Evolutionary conservation across 805 yeast genomes (phyloP), one percentile per base, ranked within the genome.

Genomic region (Wickerhamiella cacticola): DNA sequence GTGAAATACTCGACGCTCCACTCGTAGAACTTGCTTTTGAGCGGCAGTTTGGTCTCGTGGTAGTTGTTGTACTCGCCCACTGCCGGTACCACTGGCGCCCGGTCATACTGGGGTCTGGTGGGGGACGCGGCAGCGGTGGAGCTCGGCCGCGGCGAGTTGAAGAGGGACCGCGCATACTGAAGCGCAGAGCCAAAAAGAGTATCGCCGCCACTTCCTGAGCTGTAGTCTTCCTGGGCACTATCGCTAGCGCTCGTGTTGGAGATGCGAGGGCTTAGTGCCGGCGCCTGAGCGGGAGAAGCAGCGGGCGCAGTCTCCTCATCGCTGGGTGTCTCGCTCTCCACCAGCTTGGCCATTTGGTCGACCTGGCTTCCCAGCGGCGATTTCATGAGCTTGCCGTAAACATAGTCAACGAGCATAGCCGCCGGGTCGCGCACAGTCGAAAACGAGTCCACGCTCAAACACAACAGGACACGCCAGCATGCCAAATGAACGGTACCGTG

Each of bases 361-460:
- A 80, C 88, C 3, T 79, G 70, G 1, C 74, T 79, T 0, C 79
- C 76, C 28, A 89, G 59, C 39, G 78, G 80, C 52, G 85, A 73
- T 43, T 79, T 78, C 52, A 77, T 73, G 46, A 89, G 65, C 50
- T 76, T 74, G 43, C 75, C 59, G 62, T 83, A 67, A 19, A 87
- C 78, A 52, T 72, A 77, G 61, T 87, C 96, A 16, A 86, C 79
- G 12, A 86, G 73, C 24, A 74, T 76, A 48, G 79, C 80, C 0
- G 96, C 89, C 51, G 76, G 69, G 42, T 74, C 74, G 50, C 75
- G 77, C 5, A 88, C 87, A 62, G 86, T 95, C 29, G 74, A 66
- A 62, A 82, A 92, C 0, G 97, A 95, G 63, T 92, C 98, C 53
- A 82, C 87, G 1, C 94, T 75, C 24, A 86, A 64, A 23, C 85